Base-by-base conservation (phyloP, 495 filamentous ascomycete genomes). In the Aspergillus sparsus region DNA sequence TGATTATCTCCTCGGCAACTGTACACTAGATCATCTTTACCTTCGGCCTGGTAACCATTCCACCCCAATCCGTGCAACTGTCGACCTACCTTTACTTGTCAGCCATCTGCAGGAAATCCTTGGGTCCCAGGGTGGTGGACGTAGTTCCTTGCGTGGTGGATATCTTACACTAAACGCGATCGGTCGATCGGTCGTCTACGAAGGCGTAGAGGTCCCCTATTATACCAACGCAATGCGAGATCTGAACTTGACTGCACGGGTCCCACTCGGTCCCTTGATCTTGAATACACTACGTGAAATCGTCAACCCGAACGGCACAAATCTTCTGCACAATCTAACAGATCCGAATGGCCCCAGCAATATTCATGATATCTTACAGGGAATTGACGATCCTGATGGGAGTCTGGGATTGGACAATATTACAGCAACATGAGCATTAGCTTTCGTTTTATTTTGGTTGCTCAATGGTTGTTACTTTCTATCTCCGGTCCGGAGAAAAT, bases 11-110 rank as follows among this genome's bases (percentile, higher is more conserved):
- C 74, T 88, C 61, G 87, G 87, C 59, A 82, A 74, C 55, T 74
- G 81, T 42, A 80, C 74, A 41, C 66, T 90, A 47, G 69, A 80
- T 67, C 78, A 87, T 69, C 69, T 90, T 7, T 69, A 76, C 9
- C 78, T 90, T 53, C 62, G 60, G 7, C 86, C 87, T 5, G 88
- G 88, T 41, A 74, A 78, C 63, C 87, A 88, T 73, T 70, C 73
- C 33, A 72, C 78, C 58, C 71, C 76, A 7, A 77, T 89, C 58
- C 78, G 71, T 47, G 72, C 67, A 27, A 57, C 64, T 41, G 53
- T 78, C n/a, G 73, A 77, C 60, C 54, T 79, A 7, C 34, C 47
- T 16, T 67, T 50, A 8, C 62, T 77, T 10, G n/a, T 77, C 58
- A 35, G 58, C 0, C 67, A 79, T 49, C 62, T 79, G 6, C 47